A percentile compares a stretch with the other conserved stretches of the same genome.
Evolutionary conservation across 495 filamentous ascomycete species (phyloP).

Genomic region (Penicillium verhagenii): DNA sequence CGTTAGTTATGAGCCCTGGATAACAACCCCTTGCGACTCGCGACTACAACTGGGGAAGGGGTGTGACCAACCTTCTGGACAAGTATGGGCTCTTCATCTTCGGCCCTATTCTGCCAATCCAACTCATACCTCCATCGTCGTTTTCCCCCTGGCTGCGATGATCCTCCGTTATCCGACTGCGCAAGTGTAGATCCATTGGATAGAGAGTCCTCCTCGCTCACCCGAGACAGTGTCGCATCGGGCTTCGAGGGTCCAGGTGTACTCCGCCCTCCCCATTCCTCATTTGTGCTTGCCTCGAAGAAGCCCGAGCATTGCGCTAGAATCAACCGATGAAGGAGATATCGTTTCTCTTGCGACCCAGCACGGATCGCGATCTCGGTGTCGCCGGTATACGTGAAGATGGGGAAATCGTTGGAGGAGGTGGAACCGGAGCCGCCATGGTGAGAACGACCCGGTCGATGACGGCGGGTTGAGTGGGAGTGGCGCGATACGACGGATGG

Average conservation of each 20-base stretch:
- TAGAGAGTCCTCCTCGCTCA: conserved; percentile 55
- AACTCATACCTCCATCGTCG: conserved; percentile 84
- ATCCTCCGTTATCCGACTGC: conserved; percentile 36
- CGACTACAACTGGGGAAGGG: neutral
- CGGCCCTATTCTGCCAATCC: conserved; percentile 67
- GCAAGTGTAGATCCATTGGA: conserved; percentile 43
- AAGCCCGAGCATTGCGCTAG: conserved; percentile 87
- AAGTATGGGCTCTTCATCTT: conserved; percentile 82
- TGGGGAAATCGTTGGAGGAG: conserved; percentile 85
- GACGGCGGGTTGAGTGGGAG: conserved; percentile 53
- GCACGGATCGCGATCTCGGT: conserved; percentile 80
- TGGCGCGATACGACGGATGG: conserved; percentile 62
- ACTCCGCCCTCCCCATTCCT: conserved; percentile 72
- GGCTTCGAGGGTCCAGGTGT: conserved; percentile 24
- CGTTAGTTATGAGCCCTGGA: conserved; percentile 4
- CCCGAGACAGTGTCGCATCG: conserved; percentile 49
- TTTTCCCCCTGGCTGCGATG: conserved; percentile 41
- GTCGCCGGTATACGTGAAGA: conserved; percentile 87
- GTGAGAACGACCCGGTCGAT: conserved; percentile 77
- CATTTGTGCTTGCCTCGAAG: conserved; percentile 85
- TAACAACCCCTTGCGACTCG: conserved; percentile 1
- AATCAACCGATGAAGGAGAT: conserved; percentile 81
- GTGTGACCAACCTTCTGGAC: conserved; percentile 66
- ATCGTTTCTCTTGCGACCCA: conserved; percentile 72
- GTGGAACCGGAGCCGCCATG: conserved; percentile 70